A percentile compares a stretch with the other conserved stretches of the same genome.
phyloP scores from a whole-genome alignment of 371 early-diverging fungal species.

The Mortierella polycephala region DNA sequence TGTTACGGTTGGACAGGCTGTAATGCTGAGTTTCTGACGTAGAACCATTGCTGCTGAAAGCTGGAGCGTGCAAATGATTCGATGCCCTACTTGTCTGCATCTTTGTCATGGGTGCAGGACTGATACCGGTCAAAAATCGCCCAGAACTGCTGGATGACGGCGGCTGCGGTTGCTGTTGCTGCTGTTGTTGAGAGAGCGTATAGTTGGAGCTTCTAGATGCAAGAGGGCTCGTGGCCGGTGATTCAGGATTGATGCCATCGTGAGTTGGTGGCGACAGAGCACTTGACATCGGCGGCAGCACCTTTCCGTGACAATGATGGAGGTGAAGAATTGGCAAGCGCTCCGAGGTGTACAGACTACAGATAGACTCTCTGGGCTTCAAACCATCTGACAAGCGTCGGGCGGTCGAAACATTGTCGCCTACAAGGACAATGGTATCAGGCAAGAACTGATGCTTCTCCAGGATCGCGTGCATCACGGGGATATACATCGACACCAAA shows the following conservation, averaged over 20 bases:
- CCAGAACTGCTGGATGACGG: conserved; percentile 4
- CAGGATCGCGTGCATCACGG: conserved; percentile 72
- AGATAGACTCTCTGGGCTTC: conserved; percentile 41
- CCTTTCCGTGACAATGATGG: conserved; percentile 44
- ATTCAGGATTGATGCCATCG: not conserved
- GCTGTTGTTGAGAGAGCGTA: conserved; percentile 7
- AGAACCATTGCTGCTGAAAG: conserved; percentile 7
- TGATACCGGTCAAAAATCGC: conserved; percentile 23
- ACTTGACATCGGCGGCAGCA: conserved; percentile 14
- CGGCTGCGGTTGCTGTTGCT: conserved; percentile 4
- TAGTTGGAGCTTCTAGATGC: not conserved
- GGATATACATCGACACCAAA: conserved; percentile 64
- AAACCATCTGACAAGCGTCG: conserved; percentile 34
- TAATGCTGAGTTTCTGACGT: not conserved
- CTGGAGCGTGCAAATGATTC: conserved; percentile 1
- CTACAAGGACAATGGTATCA: conserved; percentile 76
- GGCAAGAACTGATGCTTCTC: conserved; percentile 80
- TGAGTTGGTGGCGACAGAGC: conserved; percentile 16
- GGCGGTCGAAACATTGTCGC: conserved; percentile 40
- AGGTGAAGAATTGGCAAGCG: conserved; percentile 41
- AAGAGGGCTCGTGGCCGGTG: not conserved
- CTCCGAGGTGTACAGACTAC: conserved; percentile 25
- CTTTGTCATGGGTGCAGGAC: conserved; percentile 18
- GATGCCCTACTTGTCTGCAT: not conserved
- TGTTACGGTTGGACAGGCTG: conserved; percentile 17